Base-by-base conservation (phyloP, 2,329 filamentous ascomycete genomes). In the Trichoderma sp. region DNA sequence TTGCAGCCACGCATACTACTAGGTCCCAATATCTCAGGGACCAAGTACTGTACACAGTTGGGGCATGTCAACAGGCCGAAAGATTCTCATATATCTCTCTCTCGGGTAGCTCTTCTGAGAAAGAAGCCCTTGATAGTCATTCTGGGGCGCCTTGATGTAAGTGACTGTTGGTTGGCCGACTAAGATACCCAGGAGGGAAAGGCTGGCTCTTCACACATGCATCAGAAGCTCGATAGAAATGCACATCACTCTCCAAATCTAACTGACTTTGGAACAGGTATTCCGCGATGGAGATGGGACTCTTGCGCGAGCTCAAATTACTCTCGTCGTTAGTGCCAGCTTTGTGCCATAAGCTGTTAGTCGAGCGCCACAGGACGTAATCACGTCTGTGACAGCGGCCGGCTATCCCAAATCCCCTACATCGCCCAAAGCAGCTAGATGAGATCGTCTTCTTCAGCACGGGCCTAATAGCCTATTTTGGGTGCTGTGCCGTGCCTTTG, bases 371-470 rank as follows among this genome's bases (percentile, higher is more conserved):
- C 68, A 61, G 24, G 21, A 39, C 24, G 24, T 15, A 28, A 60
- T 21, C 58, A 26, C 43, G 67, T 63, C 61, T 71, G 60, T 71
- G 69, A 65, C 69, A 58, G 62, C 69, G 61, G 61, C 36, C 53
- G n/a, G 51, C 62, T 63, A 58, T 72, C 21, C 43, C 60, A 60
- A 60, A 60, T 53, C 21, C 47, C 47, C n/a, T 53, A 53, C 57
- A 61, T 64, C 36, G 64, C 70, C 70, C 34, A 62, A 62, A 62
- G 26, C 30, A 65, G 60, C 57, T 72, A 66, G 64, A 66, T 11
- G 57, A 68, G 71, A 72, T 72, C 71, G 56, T 60, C 58, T 47
- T 69, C 71, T 72, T 72, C 64, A 72, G 71, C 64, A 72, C 61
- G 63, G 71, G 64, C 58, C 64, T 63, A 30, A 72, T 34, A 57